These are phyloP conservation scores for Magnusiomyces starmeri DNA, from an alignment of 1,139 yeast species.

Conservation along the genomic window DNA sequence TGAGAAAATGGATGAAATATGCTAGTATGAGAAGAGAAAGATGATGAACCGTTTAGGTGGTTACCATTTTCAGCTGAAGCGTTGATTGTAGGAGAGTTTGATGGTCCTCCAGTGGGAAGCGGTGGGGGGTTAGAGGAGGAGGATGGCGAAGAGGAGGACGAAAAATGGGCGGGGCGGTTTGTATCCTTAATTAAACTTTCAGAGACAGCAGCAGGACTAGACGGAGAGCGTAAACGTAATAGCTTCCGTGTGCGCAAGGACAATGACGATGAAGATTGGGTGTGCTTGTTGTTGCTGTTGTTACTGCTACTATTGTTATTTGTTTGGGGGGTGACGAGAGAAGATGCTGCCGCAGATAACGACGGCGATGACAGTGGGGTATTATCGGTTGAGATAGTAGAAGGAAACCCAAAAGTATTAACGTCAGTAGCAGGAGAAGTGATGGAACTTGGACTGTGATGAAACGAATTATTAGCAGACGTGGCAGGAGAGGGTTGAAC, in stretches of 20 bases:
- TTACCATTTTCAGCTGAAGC: slow-evolving; percentile 1
- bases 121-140: neutral
- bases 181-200: slow-evolving; percentile 1
- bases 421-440: neutral
- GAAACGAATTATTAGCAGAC: neutral
- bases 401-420: neutral
- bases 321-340: neutral
- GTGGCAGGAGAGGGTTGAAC: neutral
- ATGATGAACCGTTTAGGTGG: neutral
- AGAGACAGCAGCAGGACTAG: slow-evolving; percentile 26
- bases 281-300: neutral
- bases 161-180: neutral
- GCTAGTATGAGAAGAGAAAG: slow-evolving; percentile 22
- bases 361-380: neutral
- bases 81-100: neutral
- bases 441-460: neutral
- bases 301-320: no score
- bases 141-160: neutral
- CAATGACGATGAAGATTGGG: slow-evolving; percentile 6
- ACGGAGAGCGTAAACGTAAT: slow-evolving; percentile 38
- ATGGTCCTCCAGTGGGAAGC: neutral
- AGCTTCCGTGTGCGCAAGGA: slow-evolving; percentile 20
- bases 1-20: slow-evolving; percentile 23
- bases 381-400: neutral
- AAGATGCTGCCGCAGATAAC: neutral